A percentile compares a stretch with the other conserved stretches of the same genome.
phyloP scores from a whole-genome alignment of 2,329 filamentous ascomycete genomes.

The Ascochyta clinopodiicola region DNA sequence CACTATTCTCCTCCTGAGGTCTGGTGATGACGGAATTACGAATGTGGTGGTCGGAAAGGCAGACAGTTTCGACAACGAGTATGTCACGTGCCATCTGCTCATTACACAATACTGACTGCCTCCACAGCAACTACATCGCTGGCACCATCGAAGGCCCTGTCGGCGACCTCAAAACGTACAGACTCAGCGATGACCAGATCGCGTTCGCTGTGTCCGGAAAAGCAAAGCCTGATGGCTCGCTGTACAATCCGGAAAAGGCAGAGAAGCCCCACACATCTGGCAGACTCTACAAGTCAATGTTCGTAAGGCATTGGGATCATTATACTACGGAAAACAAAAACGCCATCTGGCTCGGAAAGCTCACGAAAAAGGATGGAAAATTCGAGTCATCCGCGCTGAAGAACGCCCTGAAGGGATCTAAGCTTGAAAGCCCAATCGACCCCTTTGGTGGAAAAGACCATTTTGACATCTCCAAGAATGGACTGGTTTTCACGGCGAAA shows the following conservation, averaged over 20 bases:
- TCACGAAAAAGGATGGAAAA: constrained; percentile 49
- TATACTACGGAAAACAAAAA: constrained; percentile 73
- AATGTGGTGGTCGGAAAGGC: constrained; percentile 44
- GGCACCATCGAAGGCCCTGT: constrained; percentile 55
- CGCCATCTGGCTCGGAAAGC: constrained; percentile 74
- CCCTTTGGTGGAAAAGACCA: constrained; percentile 82
- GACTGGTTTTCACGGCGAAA: constrained; percentile 76
- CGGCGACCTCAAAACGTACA: constrained; percentile 56
- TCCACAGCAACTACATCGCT: constrained; percentile 48
- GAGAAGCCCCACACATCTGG: constrained; percentile 68
- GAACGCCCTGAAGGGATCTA: constrained; percentile 68
- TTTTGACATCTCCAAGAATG: constrained; percentile 73
- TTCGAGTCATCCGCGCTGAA: constrained; percentile 56
- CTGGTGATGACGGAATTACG: constrained; percentile 51
- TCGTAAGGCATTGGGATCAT: constrained; percentile 84
- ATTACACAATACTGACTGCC: constrained; percentile 1
- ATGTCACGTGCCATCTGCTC: constrained; percentile 4
- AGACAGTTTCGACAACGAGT: constrained; percentile 44
- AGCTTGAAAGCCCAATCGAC: constrained; percentile 71
- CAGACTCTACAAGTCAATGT: constrained; percentile 75
- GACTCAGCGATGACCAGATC: constrained; percentile 46
- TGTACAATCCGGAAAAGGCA: constrained; percentile 70
- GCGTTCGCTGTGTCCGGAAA: constrained; percentile 63
- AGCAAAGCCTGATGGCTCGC: constrained; percentile 70
- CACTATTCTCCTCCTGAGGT: constrained; percentile 64